Conservation (phyloP, 768 basidiomycete species). For the Termitomyces titanicus region DNA sequence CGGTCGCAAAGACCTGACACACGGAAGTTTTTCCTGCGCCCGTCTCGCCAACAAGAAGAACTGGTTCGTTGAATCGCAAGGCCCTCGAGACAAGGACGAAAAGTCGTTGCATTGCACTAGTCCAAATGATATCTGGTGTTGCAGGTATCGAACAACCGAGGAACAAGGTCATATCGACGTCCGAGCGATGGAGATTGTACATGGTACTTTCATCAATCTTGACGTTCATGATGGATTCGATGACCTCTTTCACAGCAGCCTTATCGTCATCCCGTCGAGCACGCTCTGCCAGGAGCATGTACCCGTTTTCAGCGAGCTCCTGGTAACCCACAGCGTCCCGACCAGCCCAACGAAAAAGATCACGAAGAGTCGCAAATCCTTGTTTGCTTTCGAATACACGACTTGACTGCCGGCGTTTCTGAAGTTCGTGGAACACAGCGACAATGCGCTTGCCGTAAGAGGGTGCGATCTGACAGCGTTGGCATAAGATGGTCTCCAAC, state of each 20-base stretch:
- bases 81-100: conserved; percentile 85
- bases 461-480: conserved; percentile 89
- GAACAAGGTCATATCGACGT: conserved; percentile 37
- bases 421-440: conserved; percentile 86
- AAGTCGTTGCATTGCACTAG: conserved; percentile 85
- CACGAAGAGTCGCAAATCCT: conserved; percentile 93
- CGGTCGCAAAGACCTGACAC: conserved; percentile 83
- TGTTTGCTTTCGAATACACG: conserved; percentile 98
- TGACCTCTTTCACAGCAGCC: conserved; percentile 83
- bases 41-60: conserved; percentile 94
- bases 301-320: conserved; percentile 92
- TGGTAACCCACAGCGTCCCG: conserved; percentile 87
- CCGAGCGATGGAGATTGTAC: conserved; percentile 53
- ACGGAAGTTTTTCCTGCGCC: conserved; percentile 98
- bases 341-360: conserved; percentile 96
- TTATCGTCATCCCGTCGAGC: conserved; percentile 84
- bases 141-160: conserved; percentile 54
- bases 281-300: conserved; percentile 95
- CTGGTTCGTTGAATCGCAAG: conserved; percentile 86
- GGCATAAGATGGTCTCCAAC: conserved; percentile 89
- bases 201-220: conserved; percentile 67
- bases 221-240: conserved; percentile 88
- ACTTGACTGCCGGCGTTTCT: conserved; percentile 84
- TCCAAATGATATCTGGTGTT: conserved; percentile 77
- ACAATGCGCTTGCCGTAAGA: conserved; percentile 92